Conservation (phyloP, 257 asterid genomes). For the Solanum microdontum region DNA sequence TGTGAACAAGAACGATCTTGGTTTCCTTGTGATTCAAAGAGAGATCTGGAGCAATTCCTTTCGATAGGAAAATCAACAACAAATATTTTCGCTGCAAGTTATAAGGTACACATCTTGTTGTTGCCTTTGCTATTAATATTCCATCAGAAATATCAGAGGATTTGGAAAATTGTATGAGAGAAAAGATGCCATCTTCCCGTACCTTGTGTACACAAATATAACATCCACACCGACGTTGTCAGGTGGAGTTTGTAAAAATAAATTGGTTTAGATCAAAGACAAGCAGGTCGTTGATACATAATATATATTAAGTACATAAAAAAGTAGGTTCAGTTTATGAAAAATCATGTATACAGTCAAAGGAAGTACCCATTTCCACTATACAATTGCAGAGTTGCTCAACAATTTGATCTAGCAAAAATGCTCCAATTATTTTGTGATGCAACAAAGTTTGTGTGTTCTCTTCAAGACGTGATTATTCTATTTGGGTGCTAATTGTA, state of each 20-base stretch:
- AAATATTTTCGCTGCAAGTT: no score
- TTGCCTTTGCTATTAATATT: no score
- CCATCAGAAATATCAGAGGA: slow-evolving; percentile 25
- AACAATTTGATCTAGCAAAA: slow-evolving; percentile 49
- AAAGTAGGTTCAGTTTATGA: neutral
- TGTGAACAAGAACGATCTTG: no score
- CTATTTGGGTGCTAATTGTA: slow-evolving; percentile 57
- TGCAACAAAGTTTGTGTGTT: slow-evolving; percentile 28
- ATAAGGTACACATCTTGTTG: no score
- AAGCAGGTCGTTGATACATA: neutral
- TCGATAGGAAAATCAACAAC: no score
- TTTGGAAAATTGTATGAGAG: slow-evolving; percentile 63
- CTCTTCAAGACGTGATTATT: slow-evolving; percentile 60
- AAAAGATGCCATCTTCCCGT: slow-evolving; percentile 68
- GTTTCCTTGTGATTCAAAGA: no score
- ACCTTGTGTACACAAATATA: slow-evolving; percentile 66
- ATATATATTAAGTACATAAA: neutral
- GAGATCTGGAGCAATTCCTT: no score
- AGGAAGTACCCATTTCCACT: slow-evolving; percentile 56
- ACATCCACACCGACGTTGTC: slow-evolving; percentile 63
- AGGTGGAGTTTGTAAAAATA: slow-evolving; percentile 25
- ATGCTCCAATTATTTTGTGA: slow-evolving; percentile 24
- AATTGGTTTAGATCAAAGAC: neutral
- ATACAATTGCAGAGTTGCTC: slow-evolving; percentile 66
- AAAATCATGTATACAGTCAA: neutral